Base-by-base conservation (phyloP, 1,284 basidiomycete species). In the Ustilago tritici region DNA sequence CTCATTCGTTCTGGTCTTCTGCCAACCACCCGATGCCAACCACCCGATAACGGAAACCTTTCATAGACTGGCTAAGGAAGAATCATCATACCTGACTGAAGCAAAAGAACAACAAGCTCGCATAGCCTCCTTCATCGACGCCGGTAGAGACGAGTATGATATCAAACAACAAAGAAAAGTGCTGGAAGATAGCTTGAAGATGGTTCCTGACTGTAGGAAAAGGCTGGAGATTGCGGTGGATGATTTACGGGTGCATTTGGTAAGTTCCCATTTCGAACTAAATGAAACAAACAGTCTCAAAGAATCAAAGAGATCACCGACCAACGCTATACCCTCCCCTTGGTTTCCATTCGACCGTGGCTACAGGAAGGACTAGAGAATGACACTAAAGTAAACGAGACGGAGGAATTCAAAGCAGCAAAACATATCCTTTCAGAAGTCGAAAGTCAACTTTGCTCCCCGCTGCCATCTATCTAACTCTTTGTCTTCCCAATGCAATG, bases 171-270 rank as follows among this genome's bases (percentile, higher is more conserved):
- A 71, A 76, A 58, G 64, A 14, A 56, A 75, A 36, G 80, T 83
- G 0, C 56, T 82, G 1, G 15, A 69, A 52, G 81, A 83, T 56
- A 70, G 72, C 31, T 47, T 68, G 9, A 79, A 83, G 41, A 83
- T 83, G 81, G 69, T 83, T 17, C 81, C 81, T 2, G 81, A 83
- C 53, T 80, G 80, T 23, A 58, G 65, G 12, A 79, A 68, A 53
- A 41, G 81, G 0, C 49, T 83, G 3, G 68, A 80, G 17, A 12
- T 67, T 0, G 80, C 78, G 0, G 56, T 59, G 1, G 75, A 76
- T 50, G 81, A 83, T 15, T 59, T 83, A 17, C 6, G 60, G 11
- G 41, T 49, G n/a, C 67, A 72, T 43, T 7, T 80, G 14, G 81
- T 82, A 70, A 61, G 79, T 79, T 14, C 43, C 58, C 53, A 8